phyloP scores from a whole-genome alignment of 495 filamentous ascomycete genomes.

The Podospora didyma region DNA sequence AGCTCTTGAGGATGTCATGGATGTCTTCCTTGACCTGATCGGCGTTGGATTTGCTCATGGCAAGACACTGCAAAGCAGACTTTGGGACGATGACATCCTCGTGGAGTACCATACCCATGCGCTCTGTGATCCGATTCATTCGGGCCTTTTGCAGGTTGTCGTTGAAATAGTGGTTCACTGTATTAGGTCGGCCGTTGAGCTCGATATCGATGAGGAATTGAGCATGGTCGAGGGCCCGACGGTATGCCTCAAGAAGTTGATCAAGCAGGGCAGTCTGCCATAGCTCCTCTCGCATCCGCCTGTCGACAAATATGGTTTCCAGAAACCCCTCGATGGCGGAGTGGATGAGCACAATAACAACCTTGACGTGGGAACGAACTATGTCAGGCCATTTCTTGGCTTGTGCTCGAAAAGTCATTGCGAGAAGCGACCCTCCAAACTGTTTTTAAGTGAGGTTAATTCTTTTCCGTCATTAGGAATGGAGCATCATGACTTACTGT shows the following conservation, averaged over 20 bases:
- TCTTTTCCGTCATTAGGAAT: no score
- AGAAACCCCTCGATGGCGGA: constrained; percentile 42
- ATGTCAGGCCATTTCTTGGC: constrained; percentile 42
- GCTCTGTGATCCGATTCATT: constrained; percentile 19
- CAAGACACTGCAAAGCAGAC: constrained; percentile 8
- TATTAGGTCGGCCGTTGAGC: constrained; percentile 39
- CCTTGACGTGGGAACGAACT: not conserved
- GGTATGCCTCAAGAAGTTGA: constrained; percentile 40
- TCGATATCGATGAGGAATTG: constrained; percentile 49
- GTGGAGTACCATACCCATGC: constrained; percentile 2
- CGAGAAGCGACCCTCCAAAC: constrained; percentile 39
- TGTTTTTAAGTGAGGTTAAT: no score
- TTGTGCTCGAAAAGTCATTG: constrained; percentile 48
- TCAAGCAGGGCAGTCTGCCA: constrained; percentile 38
- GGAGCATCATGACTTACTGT: not conserved
- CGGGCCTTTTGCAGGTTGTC: constrained; percentile 41
- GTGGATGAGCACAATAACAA: constrained; percentile 38
- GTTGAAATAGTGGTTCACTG: constrained; percentile 52
- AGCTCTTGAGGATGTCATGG: constrained; percentile 54
- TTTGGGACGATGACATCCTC: not conserved
- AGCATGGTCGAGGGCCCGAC: constrained; percentile 37
- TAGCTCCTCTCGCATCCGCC: constrained; percentile 33
- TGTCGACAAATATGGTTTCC: constrained; percentile 33
- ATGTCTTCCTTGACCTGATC: constrained; percentile 48
- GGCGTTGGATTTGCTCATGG: constrained; percentile 40